These are phyloP conservation scores for Colletotrichum brevisporum DNA, from an alignment of 2,329 filamentous ascomycete species.

Conservation along the genomic window DNA sequence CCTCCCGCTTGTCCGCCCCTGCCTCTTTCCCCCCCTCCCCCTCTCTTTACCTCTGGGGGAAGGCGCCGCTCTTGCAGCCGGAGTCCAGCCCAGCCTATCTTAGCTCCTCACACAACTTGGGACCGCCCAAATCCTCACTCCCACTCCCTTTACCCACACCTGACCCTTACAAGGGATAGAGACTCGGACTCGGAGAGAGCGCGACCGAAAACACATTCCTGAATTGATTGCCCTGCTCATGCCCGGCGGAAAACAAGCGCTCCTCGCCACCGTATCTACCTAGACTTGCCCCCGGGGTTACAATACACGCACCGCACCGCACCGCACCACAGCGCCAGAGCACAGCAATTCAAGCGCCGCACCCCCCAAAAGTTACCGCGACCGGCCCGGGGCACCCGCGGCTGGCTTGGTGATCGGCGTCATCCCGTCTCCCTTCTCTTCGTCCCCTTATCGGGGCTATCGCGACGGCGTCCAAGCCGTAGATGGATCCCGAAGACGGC, in stretches of 20 bases:
- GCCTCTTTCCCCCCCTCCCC: neutral
- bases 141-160: slow-evolving; percentile 30
- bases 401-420: slow-evolving; percentile 30
- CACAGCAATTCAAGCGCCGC: too few relatives aligned
- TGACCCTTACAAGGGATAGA: slow-evolving; percentile 24
- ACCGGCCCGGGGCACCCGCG: slow-evolving; percentile 35
- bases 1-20: neutral
- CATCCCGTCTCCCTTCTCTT: slow-evolving; percentile 6
- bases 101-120: slow-evolving; percentile 30
- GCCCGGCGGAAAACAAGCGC: neutral
- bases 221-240: neutral
- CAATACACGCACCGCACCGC: too few relatives aligned
- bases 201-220: too few relatives aligned
- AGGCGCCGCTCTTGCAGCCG: slow-evolving; percentile 23
- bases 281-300: too few relatives aligned
- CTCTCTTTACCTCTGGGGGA: neutral
- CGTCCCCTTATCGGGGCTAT: slow-evolving; percentile 25
- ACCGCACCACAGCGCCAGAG: too few relatives aligned
- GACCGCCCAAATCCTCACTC: slow-evolving; percentile 8
- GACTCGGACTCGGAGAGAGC: slow-evolving; percentile 4
- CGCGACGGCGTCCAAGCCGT: neutral
- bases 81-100: slow-evolving; percentile 27
- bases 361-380: slow-evolving; percentile 1
- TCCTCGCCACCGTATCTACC: neutral
- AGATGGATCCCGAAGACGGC: slow-evolving; percentile 39